These are phyloP conservation scores for Entrophospora sp. DNA, from an alignment of 192 early-diverging fungal genomes.

Conservation along the genomic window DNA sequence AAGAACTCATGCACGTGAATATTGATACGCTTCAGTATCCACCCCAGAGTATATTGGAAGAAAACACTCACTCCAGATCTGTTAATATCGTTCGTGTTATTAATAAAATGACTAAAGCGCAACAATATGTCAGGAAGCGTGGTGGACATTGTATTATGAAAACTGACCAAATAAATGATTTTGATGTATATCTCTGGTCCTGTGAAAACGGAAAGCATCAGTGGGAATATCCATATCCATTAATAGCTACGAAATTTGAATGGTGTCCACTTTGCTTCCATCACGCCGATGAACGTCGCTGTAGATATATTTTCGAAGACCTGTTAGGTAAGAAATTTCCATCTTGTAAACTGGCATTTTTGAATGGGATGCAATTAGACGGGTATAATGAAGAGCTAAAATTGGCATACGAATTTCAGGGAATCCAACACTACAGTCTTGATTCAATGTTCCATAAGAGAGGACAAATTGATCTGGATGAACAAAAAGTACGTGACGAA, in stretches of 20 bases:
- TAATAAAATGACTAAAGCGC: conserved; percentile 14
- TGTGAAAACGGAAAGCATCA: conserved; percentile 1
- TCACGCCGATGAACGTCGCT: background rate
- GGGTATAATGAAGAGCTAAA: conserved; percentile 2
- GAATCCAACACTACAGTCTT: no score
- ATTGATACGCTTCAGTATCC: background rate
- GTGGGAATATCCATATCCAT: conserved; percentile 12
- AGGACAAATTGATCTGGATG: background rate
- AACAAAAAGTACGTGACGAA: background rate
- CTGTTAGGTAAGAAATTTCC: conserved; percentile 10
- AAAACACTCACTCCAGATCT: conserved; percentile 7
- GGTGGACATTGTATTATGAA: background rate
- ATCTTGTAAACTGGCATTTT: background rate
- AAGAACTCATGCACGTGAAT: background rate
- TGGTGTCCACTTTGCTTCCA: background rate
- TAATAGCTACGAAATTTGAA: conserved; percentile 13
- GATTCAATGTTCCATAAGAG: no score
- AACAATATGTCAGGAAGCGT: background rate
- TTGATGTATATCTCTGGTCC: background rate
- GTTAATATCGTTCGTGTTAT: conserved; percentile 12
- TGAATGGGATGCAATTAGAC: background rate
- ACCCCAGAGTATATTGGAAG: conserved; percentile 7
- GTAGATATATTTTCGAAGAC: conserved; percentile 7
- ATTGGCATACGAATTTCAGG: conserved; percentile 1
- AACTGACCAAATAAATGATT: conserved; percentile 7